phyloP scores from a whole-genome alignment of 2,329 filamentous ascomycete genomes.

The Aureobasidium sp. region DNA sequence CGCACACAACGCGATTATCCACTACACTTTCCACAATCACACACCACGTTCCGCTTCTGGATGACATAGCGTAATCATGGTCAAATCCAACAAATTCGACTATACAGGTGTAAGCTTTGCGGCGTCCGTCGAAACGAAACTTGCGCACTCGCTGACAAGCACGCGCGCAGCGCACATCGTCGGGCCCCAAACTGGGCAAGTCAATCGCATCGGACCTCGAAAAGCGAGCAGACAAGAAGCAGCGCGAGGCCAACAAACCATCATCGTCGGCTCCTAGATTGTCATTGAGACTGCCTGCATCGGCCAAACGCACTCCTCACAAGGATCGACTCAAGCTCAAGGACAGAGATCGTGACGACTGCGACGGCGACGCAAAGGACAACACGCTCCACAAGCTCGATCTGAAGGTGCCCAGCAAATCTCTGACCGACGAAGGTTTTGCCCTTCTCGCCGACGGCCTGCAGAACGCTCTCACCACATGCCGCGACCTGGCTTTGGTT shows the following conservation, averaged over 20 bases:
- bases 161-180: slow-evolving; percentile 35
- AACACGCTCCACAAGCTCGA: slow-evolving; percentile 31
- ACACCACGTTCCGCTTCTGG: not conserved
- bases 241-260: slow-evolving; percentile 20
- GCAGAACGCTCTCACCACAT: slow-evolving; percentile 30
- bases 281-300: not conserved
- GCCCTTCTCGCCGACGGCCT: slow-evolving; percentile 38
- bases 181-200: slow-evolving; percentile 40
- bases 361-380: slow-evolving; percentile 16
- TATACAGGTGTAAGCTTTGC: slow-evolving; percentile 23
- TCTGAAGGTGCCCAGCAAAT: slow-evolving; percentile 40
- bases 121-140: not conserved
- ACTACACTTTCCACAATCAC: not conserved
- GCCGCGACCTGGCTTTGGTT: slow-evolving; percentile 32
- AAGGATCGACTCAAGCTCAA: slow-evolving; percentile 5
- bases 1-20: not conserved
- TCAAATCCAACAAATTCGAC: slow-evolving; percentile 33
- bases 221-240: slow-evolving; percentile 27
- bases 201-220: slow-evolving; percentile 40
- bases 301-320: slow-evolving; percentile 6
- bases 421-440: slow-evolving; percentile 42
- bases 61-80: slow-evolving; percentile 19
- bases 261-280: slow-evolving; percentile 18
- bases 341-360: slow-evolving; percentile 9
- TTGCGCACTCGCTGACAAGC: not conserved